Base-by-base conservation (phyloP, 306 rosid species). In the Canavalia gladiata region DNA sequence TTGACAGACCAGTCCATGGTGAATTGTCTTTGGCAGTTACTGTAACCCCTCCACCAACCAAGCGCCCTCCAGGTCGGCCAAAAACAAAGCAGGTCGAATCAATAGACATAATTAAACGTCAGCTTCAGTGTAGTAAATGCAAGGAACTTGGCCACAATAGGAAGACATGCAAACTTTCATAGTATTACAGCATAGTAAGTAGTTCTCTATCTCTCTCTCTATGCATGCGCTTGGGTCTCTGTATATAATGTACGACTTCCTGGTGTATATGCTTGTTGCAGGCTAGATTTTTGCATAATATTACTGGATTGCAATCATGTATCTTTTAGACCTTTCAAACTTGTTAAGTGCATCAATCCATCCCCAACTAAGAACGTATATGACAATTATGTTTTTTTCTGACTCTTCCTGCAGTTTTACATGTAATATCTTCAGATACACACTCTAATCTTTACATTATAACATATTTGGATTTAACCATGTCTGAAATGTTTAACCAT, bases 61-160 rank as follows among this genome's bases (percentile, higher is more conserved):
- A 89, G 79, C 90, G 99, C 63, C 93, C 98, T 5, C 99, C 96
- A 5, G 97, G 99, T 71, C 97, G 98, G 68, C 99, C 99, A 7
- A 95, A 89, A 88, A 75, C 77, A 84, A 93, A 95, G 89, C 90
- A 87, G 72, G 72, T 77, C 8, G 96, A 93, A 45, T 65, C 97
- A 13, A 49, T 87, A 47, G 99, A 95, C 79, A 77, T 93, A 51
- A 87, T 92, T 58, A 95, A 95, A 84, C 96, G 97, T 4, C 98
- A 93, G 78, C 96, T 95, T 50, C 99, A 95, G 83, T 95, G 99
- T 74, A 87, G 99, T 82, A 95, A 90, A 74, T 93, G 99, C 90
- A 95, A 95, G 85, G 98, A 93, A 64, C 97, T 95, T 79, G 99
- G 99, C 68, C 99, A 95, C 88, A 95, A 95, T 79, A 91, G 87